Evolutionary conservation across 139 green algal species (phyloP), one percentile per base, ranked within the genome.

Genomic region (Gonium pectorale): DNA sequence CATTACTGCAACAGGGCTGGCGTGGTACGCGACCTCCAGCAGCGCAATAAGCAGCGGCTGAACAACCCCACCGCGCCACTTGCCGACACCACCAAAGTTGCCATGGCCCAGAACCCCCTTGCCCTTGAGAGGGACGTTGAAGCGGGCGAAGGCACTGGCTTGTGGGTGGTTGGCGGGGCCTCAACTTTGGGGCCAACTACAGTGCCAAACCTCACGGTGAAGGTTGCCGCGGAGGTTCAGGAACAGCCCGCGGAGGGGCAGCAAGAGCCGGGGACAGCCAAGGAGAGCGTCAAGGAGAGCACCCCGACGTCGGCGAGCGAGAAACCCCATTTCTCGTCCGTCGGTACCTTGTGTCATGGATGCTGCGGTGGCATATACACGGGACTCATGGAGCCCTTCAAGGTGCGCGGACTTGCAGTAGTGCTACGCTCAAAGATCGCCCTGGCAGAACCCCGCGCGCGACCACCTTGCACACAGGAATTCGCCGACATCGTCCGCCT

Each of bases 121-220:
- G 27, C 4, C 27, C n/a, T 11, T 41, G 26, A 27, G 1, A 62
- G 24, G 8, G 68, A 77, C 29, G 43, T 77, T 1, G 68, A 77
- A 26, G 5, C n/a, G 11, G 43, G 68, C 27, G 41, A 62, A 11
- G 68, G 27, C 40, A 2, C 8, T 43, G 70, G 70, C 3, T 33
- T 79, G 22, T 79, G 70, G 70, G 70, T 79, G 24, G 6, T 79
- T 11, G 70, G 70, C 17, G 70, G 70, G 4, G 70, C 70, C 5
- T 66, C 38, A 43, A 79, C 70, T 15, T 46, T 79, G 17, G 15
- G 46, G 69, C 13, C 46, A 44, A 78, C 21, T 11, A 1, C 46
- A 79, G 46, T 21, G 68, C 24, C 44, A 33, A 31, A 64, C 46
- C 46, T 15, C 46, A 49, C 70, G 46, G 6, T 22, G 6, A 41